Percentiles rank a stretch among this genome's conserved stretches.
Evolutionary conservation across 805 yeast species (phyloP).

Genomic region (Grigorovia transvaalensis): DNA sequence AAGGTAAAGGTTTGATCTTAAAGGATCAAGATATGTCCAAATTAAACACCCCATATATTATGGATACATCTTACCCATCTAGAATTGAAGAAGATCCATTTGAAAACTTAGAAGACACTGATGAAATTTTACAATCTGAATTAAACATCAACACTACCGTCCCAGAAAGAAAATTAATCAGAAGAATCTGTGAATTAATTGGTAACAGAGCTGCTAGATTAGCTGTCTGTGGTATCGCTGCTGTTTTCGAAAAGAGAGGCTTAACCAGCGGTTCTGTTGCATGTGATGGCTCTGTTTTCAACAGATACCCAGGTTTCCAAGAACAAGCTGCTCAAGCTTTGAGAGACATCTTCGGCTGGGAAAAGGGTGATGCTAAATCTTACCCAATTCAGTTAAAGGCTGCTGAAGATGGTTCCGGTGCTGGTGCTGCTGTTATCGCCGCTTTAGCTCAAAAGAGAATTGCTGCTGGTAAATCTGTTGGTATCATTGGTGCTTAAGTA

Average conservation of each 20-base stretch:
- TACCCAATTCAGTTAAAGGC: constrained; percentile 81
- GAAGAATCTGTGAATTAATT: constrained; percentile 72
- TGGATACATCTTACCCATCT: constrained; percentile 88
- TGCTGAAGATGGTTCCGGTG: constrained; percentile 98
- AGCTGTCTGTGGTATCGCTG: constrained; percentile 91
- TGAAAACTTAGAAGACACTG: constrained; percentile 70
- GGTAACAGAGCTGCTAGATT: constrained; percentile 91
- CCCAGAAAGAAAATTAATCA: constrained; percentile 73
- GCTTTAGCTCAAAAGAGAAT: constrained; percentile 82
- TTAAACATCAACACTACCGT: constrained; percentile 57
- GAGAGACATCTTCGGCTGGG: constrained; percentile 83
- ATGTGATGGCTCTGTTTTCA: constrained; percentile 93
- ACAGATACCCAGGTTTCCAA: constrained; percentile 86
- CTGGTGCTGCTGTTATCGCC: constrained; percentile 97
- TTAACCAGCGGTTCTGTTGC: constrained; percentile 77
- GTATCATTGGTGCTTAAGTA: constrained; percentile 28
- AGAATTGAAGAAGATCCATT: constrained; percentile 81
- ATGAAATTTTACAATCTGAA: constrained; percentile 47
- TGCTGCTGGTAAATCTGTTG: constrained; percentile 59
- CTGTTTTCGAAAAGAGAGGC: constrained; percentile 79
- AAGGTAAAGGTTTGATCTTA: constrained; percentile 56
- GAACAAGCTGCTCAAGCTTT: constrained; percentile 82
- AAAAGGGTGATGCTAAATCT: constrained; percentile 29
- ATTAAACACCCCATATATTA: constrained; percentile 52
- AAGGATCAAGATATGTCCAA: constrained; percentile 54